Conservation (phyloP, 805 yeast genomes). For the Pichia membranifaciens region DNA sequence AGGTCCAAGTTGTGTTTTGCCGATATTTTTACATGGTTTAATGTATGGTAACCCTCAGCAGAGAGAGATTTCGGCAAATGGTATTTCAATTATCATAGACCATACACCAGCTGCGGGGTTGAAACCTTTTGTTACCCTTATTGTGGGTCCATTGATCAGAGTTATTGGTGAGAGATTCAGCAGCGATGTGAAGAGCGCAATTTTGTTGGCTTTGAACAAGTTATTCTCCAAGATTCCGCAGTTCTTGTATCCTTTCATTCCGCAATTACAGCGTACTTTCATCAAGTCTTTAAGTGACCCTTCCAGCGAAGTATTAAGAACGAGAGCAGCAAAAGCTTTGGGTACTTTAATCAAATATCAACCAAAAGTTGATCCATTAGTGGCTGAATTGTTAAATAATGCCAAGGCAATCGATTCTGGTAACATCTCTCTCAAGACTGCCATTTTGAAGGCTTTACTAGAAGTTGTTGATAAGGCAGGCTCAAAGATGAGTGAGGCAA, state of each 20-base stretch:
- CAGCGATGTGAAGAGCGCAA: conserved; percentile 91
- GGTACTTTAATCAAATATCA: conserved; percentile 85
- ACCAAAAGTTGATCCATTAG: conserved; percentile 90
- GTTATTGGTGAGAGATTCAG: conserved; percentile 94
- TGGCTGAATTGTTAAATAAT: conserved; percentile 74
- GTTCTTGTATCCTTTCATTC: conserved; percentile 89
- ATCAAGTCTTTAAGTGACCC: conserved; percentile 85
- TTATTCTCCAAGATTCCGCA: conserved; percentile 81
- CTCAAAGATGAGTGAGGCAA: conserved; percentile 62
- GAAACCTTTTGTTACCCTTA: conserved; percentile 83
- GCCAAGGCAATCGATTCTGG: conserved; percentile 47
- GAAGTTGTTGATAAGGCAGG: conserved; percentile 84
- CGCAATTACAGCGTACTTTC: conserved; percentile 95
- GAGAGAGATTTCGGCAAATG: conserved; percentile 81
- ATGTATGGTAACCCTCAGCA: conserved; percentile 87
- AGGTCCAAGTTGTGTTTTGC: conserved; percentile 84
- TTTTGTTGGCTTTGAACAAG: conserved; percentile 73
- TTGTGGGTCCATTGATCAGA: conserved; percentile 97
- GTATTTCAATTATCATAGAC: conserved; percentile 79
- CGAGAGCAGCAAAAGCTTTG: conserved; percentile 83
- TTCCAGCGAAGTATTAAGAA: conserved; percentile 61
- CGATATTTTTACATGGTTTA: conserved; percentile 88
- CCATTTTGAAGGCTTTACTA: conserved; percentile 78
- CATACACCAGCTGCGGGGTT: conserved; percentile 79
- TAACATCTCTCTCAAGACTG: conserved; percentile 67